A percentile compares a stretch with the other conserved stretches of the same genome.
These are phyloP conservation scores for Saccharomycopsis amapae DNA, from an alignment of 805 yeast genomes.

Conservation along the genomic window DNA sequence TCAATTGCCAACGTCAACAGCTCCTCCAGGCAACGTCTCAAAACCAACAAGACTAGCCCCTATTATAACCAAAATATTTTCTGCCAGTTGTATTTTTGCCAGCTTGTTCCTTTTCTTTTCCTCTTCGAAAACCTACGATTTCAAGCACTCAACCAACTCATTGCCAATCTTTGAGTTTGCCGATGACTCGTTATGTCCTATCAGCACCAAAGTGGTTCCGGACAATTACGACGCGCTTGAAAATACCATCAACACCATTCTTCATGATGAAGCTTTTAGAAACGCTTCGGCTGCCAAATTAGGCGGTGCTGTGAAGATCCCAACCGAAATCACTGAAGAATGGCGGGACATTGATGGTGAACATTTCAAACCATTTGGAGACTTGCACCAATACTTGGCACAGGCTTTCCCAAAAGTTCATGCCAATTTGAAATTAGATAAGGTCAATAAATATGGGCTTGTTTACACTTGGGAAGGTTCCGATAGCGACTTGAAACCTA, in stretches of 20 bases:
- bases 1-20: too few relatives aligned
- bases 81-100: too few relatives aligned
- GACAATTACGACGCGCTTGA: slow-evolving; percentile 7
- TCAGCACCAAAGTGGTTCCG: slow-evolving; percentile 11
- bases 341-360: slow-evolving; percentile 41
- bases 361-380: slow-evolving; percentile 40
- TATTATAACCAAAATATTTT: too few relatives aligned
- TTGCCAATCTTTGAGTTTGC: too few relatives aligned
- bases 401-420: slow-evolving; percentile 49
- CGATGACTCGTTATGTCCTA: slow-evolving; percentile 11
- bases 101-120: too few relatives aligned
- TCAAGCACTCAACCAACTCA: too few relatives aligned
- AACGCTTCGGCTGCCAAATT: slow-evolving; percentile 38
- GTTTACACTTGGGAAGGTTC: slow-evolving; percentile 62
- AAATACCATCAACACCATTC: slow-evolving; percentile 5
- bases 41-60: too few relatives aligned
- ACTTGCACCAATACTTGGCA: slow-evolving; percentile 48
- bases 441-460: slow-evolving; percentile 56
- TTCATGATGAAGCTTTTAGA: slow-evolving; percentile 32
- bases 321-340: slow-evolving; percentile 57
- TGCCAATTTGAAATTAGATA: slow-evolving; percentile 40
- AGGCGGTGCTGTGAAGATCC: slow-evolving; percentile 54
- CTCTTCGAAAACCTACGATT: too few relatives aligned
- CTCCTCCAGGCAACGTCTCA: too few relatives aligned
- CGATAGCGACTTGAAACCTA: slow-evolving; percentile 45